These are phyloP conservation scores for Botrytis sinoallii DNA, from an alignment of 2,329 filamentous ascomycete species.

Conservation along the genomic window DNA sequence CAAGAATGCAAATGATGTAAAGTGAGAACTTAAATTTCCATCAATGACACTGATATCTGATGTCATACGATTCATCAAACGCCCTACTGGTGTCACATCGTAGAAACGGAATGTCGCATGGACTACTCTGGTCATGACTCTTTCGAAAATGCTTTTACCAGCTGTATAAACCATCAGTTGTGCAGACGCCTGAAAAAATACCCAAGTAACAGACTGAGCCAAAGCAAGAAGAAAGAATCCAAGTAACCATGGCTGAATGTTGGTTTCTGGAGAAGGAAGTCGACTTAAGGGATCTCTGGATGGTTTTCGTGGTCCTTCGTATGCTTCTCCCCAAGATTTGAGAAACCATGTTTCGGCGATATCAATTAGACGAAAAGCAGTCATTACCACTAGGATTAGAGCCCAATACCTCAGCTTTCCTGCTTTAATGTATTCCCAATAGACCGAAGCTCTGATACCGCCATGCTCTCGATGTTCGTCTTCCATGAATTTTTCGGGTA, in stretches of 20 bases:
- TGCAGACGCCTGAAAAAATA: conserved; percentile 63
- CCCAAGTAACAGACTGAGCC: conserved; percentile 56
- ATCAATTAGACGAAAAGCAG: conserved; percentile 60
- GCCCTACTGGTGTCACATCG: conserved; percentile 82
- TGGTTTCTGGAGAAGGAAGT: conserved; percentile 62
- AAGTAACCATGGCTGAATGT: conserved; percentile 72
- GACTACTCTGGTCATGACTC: conserved; percentile 70
- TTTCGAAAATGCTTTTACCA: conserved; percentile 69
- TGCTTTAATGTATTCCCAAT: conserved; percentile 82
- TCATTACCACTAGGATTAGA: conserved; percentile 59
- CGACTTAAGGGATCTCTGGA: conserved; percentile 42
- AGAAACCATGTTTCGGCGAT: conserved; percentile 75
- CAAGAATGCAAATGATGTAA: conserved; percentile 69
- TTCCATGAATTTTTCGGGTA: conserved; percentile 74
- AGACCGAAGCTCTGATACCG: conserved; percentile 71
- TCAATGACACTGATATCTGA: conserved; percentile 89
- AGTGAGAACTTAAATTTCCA: conserved; percentile 73
- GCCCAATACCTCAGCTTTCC: conserved; percentile 74
- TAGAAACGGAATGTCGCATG: conserved; percentile 86
- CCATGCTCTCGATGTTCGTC: conserved; percentile 74
- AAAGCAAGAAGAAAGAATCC: conserved; percentile 66
- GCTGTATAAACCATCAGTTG: conserved; percentile 77
- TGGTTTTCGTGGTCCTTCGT: conserved; percentile 43
- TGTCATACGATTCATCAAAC: conserved; percentile 88
- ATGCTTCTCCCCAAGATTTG: conserved; percentile 83